phyloP scores from a whole-genome alignment of 768 basidiomycete species.

The Leccinum incarnatum region DNA sequence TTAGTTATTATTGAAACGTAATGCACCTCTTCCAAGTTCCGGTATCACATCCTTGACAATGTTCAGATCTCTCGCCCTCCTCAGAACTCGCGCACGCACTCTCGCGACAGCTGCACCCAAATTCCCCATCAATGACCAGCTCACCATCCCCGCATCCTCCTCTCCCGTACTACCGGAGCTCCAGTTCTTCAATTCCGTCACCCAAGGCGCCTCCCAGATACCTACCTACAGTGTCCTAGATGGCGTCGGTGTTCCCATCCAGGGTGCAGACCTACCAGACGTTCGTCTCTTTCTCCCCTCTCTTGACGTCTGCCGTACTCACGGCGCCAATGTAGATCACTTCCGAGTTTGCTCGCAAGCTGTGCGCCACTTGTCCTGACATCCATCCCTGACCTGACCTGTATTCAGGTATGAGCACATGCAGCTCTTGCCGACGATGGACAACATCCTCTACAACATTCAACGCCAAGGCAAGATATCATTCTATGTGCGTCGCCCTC shows the following conservation, averaged over 20 bases:
- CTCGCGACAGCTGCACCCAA: conserved; percentile 18
- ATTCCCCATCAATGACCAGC: conserved; percentile 24
- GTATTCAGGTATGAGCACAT: conserved; percentile 66
- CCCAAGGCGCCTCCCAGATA: conserved; percentile 57
- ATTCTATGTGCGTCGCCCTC: conserved; percentile 64
- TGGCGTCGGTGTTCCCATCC: conserved; percentile 68
- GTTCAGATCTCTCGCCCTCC: conserved; percentile 9
- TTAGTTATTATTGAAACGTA: conserved; percentile 4
- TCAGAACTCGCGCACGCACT: conserved; percentile 6
- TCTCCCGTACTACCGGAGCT: conserved; percentile 70
- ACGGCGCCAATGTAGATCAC: conserved; percentile 50
- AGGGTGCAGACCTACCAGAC: conserved; percentile 74
- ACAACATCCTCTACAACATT: conserved; percentile 86
- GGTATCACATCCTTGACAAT: conserved; percentile 10
- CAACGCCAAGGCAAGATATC: conserved; percentile 93
- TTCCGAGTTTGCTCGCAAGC: conserved; percentile 58
- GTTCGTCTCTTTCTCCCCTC: conserved; percentile 40
- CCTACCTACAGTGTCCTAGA: conserved; percentile 88
- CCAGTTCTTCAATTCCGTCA: conserved; percentile 79
- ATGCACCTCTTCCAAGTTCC: conserved; percentile 21
- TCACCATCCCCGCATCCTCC: conserved; percentile 39
- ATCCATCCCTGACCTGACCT: background rate
- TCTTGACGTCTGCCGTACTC: conserved; percentile 1
- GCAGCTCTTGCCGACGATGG: conserved; percentile 77
- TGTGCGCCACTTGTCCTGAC: conserved; percentile 38